phyloP scores from a whole-genome alignment of 352 stramenopile species.

The Peronospora farinosa region DNA sequence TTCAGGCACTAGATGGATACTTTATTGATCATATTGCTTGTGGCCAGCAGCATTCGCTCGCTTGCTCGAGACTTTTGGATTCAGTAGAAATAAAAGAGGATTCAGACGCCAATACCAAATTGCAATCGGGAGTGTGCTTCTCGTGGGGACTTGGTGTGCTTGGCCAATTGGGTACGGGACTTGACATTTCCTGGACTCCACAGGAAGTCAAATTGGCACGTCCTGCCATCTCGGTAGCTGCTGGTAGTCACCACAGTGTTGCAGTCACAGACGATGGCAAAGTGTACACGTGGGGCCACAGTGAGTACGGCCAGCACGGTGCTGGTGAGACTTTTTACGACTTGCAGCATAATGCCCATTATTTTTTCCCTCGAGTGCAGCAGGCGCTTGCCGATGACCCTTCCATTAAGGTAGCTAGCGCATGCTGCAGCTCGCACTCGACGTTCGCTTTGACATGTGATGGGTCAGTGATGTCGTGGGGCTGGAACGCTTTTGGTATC shows the following conservation, averaged over 20 bases:
- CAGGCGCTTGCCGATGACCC: slow-evolving; percentile 40
- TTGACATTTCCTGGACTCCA: slow-evolving; percentile 59
- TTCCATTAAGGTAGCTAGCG: slow-evolving; percentile 21
- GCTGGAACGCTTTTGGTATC: slow-evolving; percentile 77
- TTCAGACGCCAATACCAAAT: slow-evolving; percentile 12
- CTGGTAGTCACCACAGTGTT: slow-evolving; percentile 73
- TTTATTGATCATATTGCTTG: slow-evolving; percentile 64
- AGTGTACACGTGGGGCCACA: slow-evolving; percentile 78
- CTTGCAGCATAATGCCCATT: slow-evolving; percentile 68
- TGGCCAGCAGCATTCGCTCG: slow-evolving; percentile 73
- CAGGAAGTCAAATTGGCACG: slow-evolving; percentile 47
- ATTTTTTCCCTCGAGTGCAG: slow-evolving; percentile 61
- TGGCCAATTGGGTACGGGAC: slow-evolving; percentile 57
- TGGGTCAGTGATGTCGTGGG: slow-evolving; percentile 76
- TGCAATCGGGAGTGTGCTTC: slow-evolving; percentile 48
- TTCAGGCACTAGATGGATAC: slow-evolving; percentile 41
- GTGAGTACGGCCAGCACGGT: slow-evolving; percentile 78
- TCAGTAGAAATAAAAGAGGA: neutral
- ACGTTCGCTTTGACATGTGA: slow-evolving; percentile 57
- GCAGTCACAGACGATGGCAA: slow-evolving; percentile 44
- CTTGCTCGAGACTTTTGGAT: slow-evolving; percentile 30
- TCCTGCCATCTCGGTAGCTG: slow-evolving; percentile 49
- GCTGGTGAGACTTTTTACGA: slow-evolving; percentile 58
- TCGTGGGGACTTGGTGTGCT: slow-evolving; percentile 75
- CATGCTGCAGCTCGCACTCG: slow-evolving; percentile 66